Base-by-base conservation (phyloP, 306 rosid species). In the Amphicarpaea edgeworthii region DNA sequence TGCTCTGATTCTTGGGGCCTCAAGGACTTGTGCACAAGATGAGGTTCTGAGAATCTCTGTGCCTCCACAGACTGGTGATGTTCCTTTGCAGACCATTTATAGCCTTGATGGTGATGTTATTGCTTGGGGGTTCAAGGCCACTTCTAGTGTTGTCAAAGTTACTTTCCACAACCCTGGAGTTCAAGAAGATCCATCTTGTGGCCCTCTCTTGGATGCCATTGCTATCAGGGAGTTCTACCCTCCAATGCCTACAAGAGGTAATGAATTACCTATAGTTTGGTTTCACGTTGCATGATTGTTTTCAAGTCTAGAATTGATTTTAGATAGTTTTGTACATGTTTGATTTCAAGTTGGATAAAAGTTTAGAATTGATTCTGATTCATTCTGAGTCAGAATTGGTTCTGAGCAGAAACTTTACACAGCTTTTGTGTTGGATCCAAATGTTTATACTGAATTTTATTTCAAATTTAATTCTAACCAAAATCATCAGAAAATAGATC, bases 1-100 rank as follows among this genome's bases (percentile, higher is more conserved):
- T 74, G 97, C 98, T 37, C 83, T 95, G 0, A 95, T 94, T 11
- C 87, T 95, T 50, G 93, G 92, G 6, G 99, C 99, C 57, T 92
- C 99, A 16, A 95, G 97, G 81, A 95, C 99, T 41, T 95, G 99
- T 82, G 97, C 99, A 9, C 99, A 95, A 75, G 97, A 90, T 11
- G 99, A 95, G 66, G 96, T 92, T 63, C 75, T 95, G 83, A 83
- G 97, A 63, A 90, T 95, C 75, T 73, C 88, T 6, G 93, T 90
- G 54, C 88, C 85, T 30, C 89, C 97, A 34, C 93, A 84, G 59
- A 79, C 82, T 1, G 97, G 99, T 7, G 97, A 91, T 67, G 92
- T 95, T 81, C 99, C 97, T 24, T 54, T 95, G 83, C 97, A 92
- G 74, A 95, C 99, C 4, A 75, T 95, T 5, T 95, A 95, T 75